Evolutionary conservation across 192 early-diverging fungal species (phyloP).

Genomic region (Backusella mclennaniae): DNA sequence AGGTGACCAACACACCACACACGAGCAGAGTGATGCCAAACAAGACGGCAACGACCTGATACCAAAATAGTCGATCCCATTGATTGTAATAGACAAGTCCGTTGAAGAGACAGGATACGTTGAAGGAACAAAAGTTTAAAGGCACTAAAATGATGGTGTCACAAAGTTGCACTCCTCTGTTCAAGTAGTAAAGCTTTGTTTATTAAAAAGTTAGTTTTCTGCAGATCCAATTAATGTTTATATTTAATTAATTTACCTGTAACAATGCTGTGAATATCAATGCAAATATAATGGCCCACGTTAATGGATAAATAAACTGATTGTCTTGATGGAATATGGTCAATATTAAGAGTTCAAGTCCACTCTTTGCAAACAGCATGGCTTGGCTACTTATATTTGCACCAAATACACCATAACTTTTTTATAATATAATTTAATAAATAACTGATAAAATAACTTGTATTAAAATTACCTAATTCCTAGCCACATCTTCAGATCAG

Average conservation of each 20-base stretch:
- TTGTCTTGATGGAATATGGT: constrained; percentile 58
- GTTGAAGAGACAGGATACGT: constrained; percentile 71
- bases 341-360: constrained; percentile 66
- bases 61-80: constrained; percentile 57
- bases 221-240: not conserved
- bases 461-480: constrained; percentile 21
- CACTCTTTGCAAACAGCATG: constrained; percentile 78
- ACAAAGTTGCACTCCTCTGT: constrained; percentile 70
- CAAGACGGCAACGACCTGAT: constrained; percentile 65
- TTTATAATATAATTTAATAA: not conserved
- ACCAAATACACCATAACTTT: constrained; percentile 61
- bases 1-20: constrained; percentile 64
- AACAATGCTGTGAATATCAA: constrained; percentile 54
- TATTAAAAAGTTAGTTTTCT: not conserved
- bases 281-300: constrained; percentile 67
- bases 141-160: constrained; percentile 79
- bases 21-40: constrained; percentile 67
- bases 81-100: constrained; percentile 80
- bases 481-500: constrained; percentile 30
- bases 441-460: not conserved
- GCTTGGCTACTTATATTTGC: constrained; percentile 76
- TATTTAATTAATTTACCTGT: constrained; percentile 41
- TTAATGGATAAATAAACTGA: constrained; percentile 72
- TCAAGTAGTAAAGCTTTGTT: constrained; percentile 67
- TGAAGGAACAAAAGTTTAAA: constrained; percentile 74